These are phyloP conservation scores for Ailanthus altissimus DNA, from an alignment of 345 rosid species.

Conservation along the genomic window DNA sequence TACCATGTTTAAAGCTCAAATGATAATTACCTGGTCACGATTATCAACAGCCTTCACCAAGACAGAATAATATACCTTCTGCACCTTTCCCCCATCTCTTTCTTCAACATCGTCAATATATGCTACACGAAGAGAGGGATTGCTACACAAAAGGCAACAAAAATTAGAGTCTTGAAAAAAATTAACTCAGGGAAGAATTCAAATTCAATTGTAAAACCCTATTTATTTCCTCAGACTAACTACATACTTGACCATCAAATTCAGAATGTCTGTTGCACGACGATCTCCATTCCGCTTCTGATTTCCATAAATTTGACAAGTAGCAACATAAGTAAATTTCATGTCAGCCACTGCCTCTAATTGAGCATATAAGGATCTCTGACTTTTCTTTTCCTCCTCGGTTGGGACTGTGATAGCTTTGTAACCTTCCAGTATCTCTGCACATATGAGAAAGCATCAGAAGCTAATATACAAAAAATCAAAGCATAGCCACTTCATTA, in stretches of 20 bases:
- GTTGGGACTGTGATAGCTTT: constrained; percentile 76
- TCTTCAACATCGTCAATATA: constrained; percentile 96
- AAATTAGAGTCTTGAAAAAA: constrained; percentile 23
- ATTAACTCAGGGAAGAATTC: constrained; percentile 8
- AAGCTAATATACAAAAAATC: constrained; percentile 14
- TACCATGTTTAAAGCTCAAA: constrained; percentile 16
- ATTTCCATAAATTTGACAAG: constrained; percentile 94
- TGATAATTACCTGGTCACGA: constrained; percentile 79
- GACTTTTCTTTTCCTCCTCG: constrained; percentile 93
- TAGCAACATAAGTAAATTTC: constrained; percentile 94
- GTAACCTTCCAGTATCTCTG: constrained; percentile 96
- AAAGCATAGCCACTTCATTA: background rate
- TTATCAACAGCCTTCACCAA: constrained; percentile 84
- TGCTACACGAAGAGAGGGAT: constrained; percentile 94
- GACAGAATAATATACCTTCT: constrained; percentile 88
- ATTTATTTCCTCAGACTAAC: constrained; percentile 21
- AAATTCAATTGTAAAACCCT: constrained; percentile 9
- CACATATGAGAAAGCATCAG: constrained; percentile 29
- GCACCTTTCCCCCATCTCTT: constrained; percentile 68
- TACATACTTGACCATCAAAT: constrained; percentile 97
- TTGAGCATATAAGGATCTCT: constrained; percentile 80
- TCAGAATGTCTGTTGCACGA: constrained; percentile 90
- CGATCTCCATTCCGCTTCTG: constrained; percentile 94
- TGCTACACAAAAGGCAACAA: constrained; percentile 49
- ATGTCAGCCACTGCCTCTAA: constrained; percentile 94